Evolutionary conservation across 2,329 filamentous ascomycete genomes (phyloP).

Genomic region (Fusarium newnesense): DNA sequence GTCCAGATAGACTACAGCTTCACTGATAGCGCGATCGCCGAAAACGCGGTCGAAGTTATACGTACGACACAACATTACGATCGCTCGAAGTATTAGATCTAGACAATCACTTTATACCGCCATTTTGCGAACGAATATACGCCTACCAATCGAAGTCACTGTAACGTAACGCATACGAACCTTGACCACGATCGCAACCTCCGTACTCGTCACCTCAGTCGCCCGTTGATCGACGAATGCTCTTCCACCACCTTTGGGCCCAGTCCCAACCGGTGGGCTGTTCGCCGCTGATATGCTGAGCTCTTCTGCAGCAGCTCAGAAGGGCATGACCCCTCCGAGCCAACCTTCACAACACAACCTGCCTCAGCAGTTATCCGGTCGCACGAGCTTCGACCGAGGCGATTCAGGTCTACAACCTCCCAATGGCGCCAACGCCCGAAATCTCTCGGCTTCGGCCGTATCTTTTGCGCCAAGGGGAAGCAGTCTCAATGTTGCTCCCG

Average conservation of each 20-base stretch:
- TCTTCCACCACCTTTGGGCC: slow-evolving; percentile 48
- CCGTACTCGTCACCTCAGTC: slow-evolving; percentile 19
- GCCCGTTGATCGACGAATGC: slow-evolving; percentile 50
- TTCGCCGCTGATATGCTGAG: slow-evolving; percentile 48
- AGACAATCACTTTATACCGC: neutral
- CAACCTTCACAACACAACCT: slow-evolving; percentile 51
- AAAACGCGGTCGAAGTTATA: slow-evolving; percentile 11
- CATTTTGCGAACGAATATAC: slow-evolving; percentile 1
- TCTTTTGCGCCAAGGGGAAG: slow-evolving; percentile 74
- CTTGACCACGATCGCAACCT: slow-evolving; percentile 28
- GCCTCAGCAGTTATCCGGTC: slow-evolving; percentile 45
- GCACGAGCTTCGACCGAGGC: slow-evolving; percentile 63
- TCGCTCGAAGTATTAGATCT: neutral
- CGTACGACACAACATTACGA: neutral
- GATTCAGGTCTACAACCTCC: slow-evolving; percentile 60
- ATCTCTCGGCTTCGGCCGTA: slow-evolving; percentile 63
- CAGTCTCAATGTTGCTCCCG: slow-evolving; percentile 77
- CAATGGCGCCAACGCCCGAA: slow-evolving; percentile 57
- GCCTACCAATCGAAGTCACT: slow-evolving; percentile 7
- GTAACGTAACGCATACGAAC: slow-evolving; percentile 10
- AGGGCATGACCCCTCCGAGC: slow-evolving; percentile 47
- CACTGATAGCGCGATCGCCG: slow-evolving; percentile 11
- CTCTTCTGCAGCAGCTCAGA: slow-evolving; percentile 47
- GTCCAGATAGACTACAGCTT: slow-evolving; percentile 1
- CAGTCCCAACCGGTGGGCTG: slow-evolving; percentile 53